Evolutionary conservation across 169 alveolate genomes (phyloP).

Genomic region (Plasmodium chabaudi): DNA sequence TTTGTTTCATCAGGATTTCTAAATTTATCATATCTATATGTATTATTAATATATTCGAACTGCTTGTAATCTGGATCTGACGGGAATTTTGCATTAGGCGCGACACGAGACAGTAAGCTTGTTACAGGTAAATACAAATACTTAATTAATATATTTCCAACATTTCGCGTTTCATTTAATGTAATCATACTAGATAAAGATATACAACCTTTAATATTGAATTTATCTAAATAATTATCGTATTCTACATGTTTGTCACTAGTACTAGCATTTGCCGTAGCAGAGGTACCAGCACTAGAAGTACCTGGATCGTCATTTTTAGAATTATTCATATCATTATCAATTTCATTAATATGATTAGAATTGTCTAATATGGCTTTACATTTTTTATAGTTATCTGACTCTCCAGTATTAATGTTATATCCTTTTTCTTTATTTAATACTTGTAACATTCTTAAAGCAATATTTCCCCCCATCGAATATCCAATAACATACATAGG

Average conservation of each 20-base stretch:
- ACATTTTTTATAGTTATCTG: too few relatives aligned
- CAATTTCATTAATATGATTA: too few relatives aligned
- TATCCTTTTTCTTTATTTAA: not conserved
- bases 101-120: not conserved
- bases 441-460: conserved; percentile 12
- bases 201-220: conserved; percentile 18
- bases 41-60: not conserved
- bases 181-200: conserved; percentile 18
- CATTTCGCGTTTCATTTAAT: too few relatives aligned
- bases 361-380: too few relatives aligned
- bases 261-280: too few relatives aligned
- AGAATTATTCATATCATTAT: too few relatives aligned
- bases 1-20: not conserved
- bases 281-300: too few relatives aligned
- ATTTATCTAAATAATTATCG: not conserved
- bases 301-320: too few relatives aligned
- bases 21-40: not conserved
- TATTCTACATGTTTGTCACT: too few relatives aligned
- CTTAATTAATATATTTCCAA: not conserved
- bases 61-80: too few relatives aligned
- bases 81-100: not conserved
- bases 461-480: conserved; percentile 36
- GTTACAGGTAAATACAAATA: not conserved
- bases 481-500: conserved; percentile 7
- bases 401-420: not conserved